Evolutionary conservation across 83 land plant genomes (phyloP), one percentile per base, ranked within the genome.

Genomic region (Isoetes engelmannii): DNA sequence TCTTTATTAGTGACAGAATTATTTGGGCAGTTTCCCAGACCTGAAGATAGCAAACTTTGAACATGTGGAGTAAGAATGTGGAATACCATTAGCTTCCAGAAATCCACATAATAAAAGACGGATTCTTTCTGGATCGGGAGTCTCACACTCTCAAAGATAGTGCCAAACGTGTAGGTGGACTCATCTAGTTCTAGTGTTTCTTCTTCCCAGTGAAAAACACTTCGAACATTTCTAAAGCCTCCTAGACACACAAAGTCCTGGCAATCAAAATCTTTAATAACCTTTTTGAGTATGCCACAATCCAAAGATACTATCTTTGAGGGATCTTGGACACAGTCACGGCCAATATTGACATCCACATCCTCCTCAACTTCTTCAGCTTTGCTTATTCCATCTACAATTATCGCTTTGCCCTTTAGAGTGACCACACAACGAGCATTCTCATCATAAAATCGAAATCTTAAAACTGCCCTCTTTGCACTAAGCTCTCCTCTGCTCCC

Each of bases 291-390:
- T 56, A 92, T 69, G 72, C 76, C 67, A 54, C 80, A 78, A 7
- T 42, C 77, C 20, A 59, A 41, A 9, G 62, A 47, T 67, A 45
- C 21, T 68, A 92, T 71, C 57, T 74, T 71, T 63, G 63, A 21
- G 7, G 96, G 87, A 20, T 89, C 89, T 8, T 77, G 83, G 6
- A 84, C 83, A 69, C 96, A 89, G 5, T 79, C 80, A 42, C 87
- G 77, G 48, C 73, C 98, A 15, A 79, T 18, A 41, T 77, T 50
- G 12, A 79, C 83, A 50, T 89, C 96, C 9, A 90, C 4, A 13
- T 83, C 87, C 74, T 89, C 92, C 80, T 92, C 98, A 8, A 72
- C n/a, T 78, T 92, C 98, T 69, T 84, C 82, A n/a, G 81, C 98
- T 4, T 87, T 82, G 80, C 98, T 89, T 6, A 92, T 71, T 42